A percentile compares a stretch with the other conserved stretches of the same genome.
Conservation (phyloP, 495 filamentous ascomycete genomes). For the Paragyromitra xinjiangensis region DNA sequence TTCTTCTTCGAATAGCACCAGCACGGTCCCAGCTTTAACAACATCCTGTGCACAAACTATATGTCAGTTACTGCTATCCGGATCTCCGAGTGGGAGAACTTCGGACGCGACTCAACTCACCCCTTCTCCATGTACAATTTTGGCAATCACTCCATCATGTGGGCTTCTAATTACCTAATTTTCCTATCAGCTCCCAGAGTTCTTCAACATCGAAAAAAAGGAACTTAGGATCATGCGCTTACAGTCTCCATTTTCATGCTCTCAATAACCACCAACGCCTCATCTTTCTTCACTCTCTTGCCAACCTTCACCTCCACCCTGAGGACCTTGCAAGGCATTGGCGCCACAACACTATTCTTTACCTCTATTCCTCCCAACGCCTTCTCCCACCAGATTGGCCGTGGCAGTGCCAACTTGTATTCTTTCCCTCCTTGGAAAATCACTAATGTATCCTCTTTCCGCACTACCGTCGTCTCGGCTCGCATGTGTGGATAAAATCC, state of each 20-base stretch:
- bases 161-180: conserved; percentile 80
- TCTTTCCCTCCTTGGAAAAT: conserved; percentile 85
- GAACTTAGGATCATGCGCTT: not conserved
- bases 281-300: conserved; percentile 81
- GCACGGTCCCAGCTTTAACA: conserved; percentile 66
- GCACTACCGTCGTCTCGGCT: conserved; percentile 80
- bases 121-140: conserved; percentile 84
- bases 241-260: conserved; percentile 99
- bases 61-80: not conserved
- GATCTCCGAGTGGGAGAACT: not conserved
- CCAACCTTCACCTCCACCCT: conserved; percentile 84
- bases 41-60: conserved; percentile 62
- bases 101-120: conserved; percentile 65
- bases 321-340: conserved; percentile 94
- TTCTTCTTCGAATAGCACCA: conserved; percentile 65
- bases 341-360: conserved; percentile 82
- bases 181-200: conserved; percentile 3
- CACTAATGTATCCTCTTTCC: conserved; percentile 73
- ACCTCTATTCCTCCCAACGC: conserved; percentile 83
- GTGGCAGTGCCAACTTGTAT: conserved; percentile 72
- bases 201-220: not conserved
- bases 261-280: conserved; percentile 92
- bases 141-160: conserved; percentile 78
- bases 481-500: conserved; percentile 79
- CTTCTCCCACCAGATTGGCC: conserved; percentile 84